These are phyloP conservation scores for Globisporangium viniferum DNA, from an alignment of 352 stramenopile genomes.

Conservation along the genomic window DNA sequence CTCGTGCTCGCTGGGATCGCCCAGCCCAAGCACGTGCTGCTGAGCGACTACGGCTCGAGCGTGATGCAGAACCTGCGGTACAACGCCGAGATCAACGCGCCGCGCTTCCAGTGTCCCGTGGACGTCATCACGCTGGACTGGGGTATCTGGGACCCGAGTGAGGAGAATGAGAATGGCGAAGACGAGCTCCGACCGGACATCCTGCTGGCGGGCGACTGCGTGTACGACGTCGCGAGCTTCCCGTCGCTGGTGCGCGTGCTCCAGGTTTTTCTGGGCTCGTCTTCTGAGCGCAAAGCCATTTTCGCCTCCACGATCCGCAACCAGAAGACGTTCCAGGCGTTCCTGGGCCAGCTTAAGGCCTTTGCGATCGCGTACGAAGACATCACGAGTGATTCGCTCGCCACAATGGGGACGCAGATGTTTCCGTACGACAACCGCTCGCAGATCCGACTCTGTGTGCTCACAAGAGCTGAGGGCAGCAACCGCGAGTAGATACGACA, in stretches of 20 bases:
- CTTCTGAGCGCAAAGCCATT: slow-evolving; percentile 38
- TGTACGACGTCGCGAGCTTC: slow-evolving; percentile 67
- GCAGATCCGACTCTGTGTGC: slow-evolving; percentile 61
- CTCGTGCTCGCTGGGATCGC: slow-evolving; percentile 52
- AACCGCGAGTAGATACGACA: not conserved
- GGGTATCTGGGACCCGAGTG: slow-evolving; percentile 54
- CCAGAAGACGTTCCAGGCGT: slow-evolving; percentile 68
- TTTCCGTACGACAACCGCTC: slow-evolving; percentile 64
- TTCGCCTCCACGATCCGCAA: slow-evolving; percentile 80
- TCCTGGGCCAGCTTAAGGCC: slow-evolving; percentile 54
- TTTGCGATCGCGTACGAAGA: slow-evolving; percentile 63
- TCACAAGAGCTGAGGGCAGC: slow-evolving; percentile 6
- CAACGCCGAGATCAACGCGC: slow-evolving; percentile 72
- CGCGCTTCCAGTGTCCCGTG: slow-evolving; percentile 43
- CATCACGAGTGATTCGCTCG: slow-evolving; percentile 43
- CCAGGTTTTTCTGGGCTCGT: slow-evolving; percentile 42
- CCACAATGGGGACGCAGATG: slow-evolving; percentile 37
- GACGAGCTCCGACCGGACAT: slow-evolving; percentile 37
- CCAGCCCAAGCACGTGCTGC: slow-evolving; percentile 33
- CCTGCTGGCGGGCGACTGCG: slow-evolving; percentile 72
- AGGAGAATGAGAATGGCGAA: slow-evolving; percentile 17
- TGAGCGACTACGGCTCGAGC: slow-evolving; percentile 77
- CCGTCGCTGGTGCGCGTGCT: slow-evolving; percentile 57
- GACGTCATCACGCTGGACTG: slow-evolving; percentile 64
- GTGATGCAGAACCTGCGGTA: slow-evolving; percentile 85